Percentiles rank a stretch among this genome's conserved stretches.
Conservation (phyloP, 2,329 filamentous ascomycete species). For the Proliferodiscus dingleyae region DNA sequence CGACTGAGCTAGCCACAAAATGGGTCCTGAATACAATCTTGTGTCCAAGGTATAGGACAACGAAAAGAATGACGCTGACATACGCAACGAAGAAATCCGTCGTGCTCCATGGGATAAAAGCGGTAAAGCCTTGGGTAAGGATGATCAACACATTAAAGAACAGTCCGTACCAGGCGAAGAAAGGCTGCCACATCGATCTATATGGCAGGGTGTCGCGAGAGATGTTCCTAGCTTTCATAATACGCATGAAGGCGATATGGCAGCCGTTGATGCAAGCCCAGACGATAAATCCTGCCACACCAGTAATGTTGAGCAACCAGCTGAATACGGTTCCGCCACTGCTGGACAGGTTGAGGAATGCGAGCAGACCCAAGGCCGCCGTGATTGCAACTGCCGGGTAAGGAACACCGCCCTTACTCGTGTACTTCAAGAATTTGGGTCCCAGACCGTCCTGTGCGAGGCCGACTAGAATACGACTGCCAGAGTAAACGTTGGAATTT, state of each 20-base stretch:
- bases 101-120: slow-evolving; percentile 59
- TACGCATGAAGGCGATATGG: slow-evolving; percentile 62
- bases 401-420: slow-evolving; percentile 58
- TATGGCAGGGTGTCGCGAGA: slow-evolving; percentile 55
- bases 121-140: slow-evolving; percentile 64
- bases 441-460: slow-evolving; percentile 61
- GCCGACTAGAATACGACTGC: slow-evolving; percentile 62
- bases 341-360: slow-evolving; percentile 61
- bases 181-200: slow-evolving; percentile 57
- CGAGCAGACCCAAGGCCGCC: slow-evolving; percentile 56
- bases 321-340: slow-evolving; percentile 58
- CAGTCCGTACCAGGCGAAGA: slow-evolving; percentile 59
- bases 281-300: slow-evolving; percentile 64
- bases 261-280: slow-evolving; percentile 64
- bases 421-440: slow-evolving; percentile 53
- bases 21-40: slow-evolving; percentile 41
- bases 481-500: slow-evolving; percentile 72
- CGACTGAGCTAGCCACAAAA: slow-evolving; percentile 36
- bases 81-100: slow-evolving; percentile 61
- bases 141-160: slow-evolving; percentile 61
- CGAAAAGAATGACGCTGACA: slow-evolving; percentile 59
- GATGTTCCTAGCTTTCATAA: slow-evolving; percentile 51
- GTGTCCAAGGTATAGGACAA: slow-evolving; percentile 55
- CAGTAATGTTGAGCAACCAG: slow-evolving; percentile 69
- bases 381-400: slow-evolving; percentile 54